Evolutionary conservation across 805 yeast species (phyloP).

Genomic region (Hanseniaspora pseudoguilliermondii): DNA sequence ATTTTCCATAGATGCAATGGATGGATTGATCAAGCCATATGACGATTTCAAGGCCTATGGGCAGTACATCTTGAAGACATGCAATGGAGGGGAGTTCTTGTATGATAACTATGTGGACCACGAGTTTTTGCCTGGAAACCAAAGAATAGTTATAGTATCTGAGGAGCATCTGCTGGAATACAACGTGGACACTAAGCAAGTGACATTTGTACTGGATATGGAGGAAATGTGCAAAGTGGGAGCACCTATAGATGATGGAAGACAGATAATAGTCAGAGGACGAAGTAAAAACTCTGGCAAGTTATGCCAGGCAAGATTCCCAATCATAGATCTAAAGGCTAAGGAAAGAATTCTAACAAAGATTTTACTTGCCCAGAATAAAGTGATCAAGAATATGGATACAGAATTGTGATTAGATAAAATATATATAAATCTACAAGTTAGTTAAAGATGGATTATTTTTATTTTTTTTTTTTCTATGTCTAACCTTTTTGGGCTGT

Average conservation of each 20-base stretch:
- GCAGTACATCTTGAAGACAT: slow-evolving; percentile 75
- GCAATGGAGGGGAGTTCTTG: slow-evolving; percentile 66
- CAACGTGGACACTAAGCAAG: neutral
- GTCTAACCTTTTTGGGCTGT: neutral
- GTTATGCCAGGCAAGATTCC: slow-evolving; percentile 11
- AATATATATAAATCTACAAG: neutral
- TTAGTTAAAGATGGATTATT: neutral
- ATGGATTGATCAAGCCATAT: slow-evolving; percentile 62
- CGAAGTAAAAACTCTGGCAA: neutral
- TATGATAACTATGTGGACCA: slow-evolving; percentile 76
- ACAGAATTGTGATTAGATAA: neutral
- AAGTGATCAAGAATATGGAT: slow-evolving; percentile 12
- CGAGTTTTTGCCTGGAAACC: slow-evolving; percentile 19
- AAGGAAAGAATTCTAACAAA: slow-evolving; percentile 6
- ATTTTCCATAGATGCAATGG: slow-evolving; percentile 27
- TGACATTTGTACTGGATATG: slow-evolving; percentile 5
- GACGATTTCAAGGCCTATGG: slow-evolving; percentile 82
- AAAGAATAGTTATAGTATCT: slow-evolving; percentile 9
- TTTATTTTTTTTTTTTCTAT: too few relatives aligned
- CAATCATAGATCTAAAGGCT: slow-evolving; percentile 4
- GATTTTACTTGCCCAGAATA: slow-evolving; percentile 10
- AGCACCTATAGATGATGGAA: slow-evolving; percentile 14
- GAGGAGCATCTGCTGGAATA: slow-evolving; percentile 10
- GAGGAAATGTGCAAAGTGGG: slow-evolving; percentile 13
- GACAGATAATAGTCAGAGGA: slow-evolving; percentile 13